These are phyloP conservation scores for Tuber indicum DNA, from an alignment of 495 filamentous ascomycete species.

Conservation along the genomic window DNA sequence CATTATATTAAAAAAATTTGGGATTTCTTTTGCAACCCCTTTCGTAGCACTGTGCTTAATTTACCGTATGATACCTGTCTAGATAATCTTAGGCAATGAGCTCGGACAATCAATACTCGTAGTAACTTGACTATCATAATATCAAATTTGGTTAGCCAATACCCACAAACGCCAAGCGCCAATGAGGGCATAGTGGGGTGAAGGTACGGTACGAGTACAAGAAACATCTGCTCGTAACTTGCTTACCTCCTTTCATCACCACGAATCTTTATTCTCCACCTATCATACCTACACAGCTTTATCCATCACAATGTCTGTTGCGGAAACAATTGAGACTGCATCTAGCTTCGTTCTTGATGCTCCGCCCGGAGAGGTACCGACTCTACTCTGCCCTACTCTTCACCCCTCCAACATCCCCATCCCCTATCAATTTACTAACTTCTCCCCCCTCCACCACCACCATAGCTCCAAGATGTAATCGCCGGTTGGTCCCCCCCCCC, in stretches of 20 bases:
- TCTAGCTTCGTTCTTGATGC: conserved; percentile 90
- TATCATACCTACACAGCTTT: neutral
- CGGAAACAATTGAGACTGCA: conserved; percentile 54
- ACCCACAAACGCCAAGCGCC: neutral
- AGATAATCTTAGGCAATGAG: no score
- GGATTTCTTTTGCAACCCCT: neutral
- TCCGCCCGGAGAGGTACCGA: conserved; percentile 88
- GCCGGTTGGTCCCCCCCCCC: conserved; percentile 53
- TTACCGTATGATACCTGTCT: no score
- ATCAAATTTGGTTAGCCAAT: neutral
- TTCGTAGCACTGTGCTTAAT: neutral
- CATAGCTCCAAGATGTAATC: conserved; percentile 80
- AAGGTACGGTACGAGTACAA: neutral
- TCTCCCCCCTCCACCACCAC: conserved; percentile 13
- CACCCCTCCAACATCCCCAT: neutral
- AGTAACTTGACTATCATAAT: neutral
- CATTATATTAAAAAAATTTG: neutral
- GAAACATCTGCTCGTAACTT: conserved; percentile 1
- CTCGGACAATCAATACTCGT: no score
- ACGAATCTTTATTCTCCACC: neutral
- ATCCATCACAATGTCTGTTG: conserved; percentile 21
- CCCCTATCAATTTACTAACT: neutral
- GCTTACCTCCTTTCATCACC: conserved; percentile 8
- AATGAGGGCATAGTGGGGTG: neutral
- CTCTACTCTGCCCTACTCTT: conserved; percentile 21